Conservation (phyloP, 2,329 filamentous ascomycete genomes). For the Trichoderma simmonsii region DNA sequence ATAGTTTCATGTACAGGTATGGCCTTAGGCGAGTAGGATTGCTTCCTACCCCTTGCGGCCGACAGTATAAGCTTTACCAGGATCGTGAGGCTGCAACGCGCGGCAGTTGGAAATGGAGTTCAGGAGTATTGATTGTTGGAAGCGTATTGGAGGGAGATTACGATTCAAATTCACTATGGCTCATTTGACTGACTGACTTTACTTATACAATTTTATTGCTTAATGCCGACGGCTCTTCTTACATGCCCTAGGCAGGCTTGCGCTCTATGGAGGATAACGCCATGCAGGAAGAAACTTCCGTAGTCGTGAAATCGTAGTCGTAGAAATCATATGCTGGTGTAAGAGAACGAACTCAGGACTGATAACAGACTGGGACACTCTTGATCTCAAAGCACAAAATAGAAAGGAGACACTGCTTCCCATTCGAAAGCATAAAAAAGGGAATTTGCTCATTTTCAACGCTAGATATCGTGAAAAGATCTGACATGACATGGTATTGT, state of each 20-base stretch:
- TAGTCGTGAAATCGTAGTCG: not conserved
- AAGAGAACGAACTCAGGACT: not conserved
- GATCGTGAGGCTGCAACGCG: not conserved
- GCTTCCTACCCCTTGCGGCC: not conserved
- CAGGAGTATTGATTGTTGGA: not conserved
- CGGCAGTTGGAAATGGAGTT: not conserved
- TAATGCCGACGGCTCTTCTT: not conserved
- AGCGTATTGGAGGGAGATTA: not conserved
- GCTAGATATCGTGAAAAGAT: not conserved
- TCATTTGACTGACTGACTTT: not conserved
- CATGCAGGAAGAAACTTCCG: not conserved
- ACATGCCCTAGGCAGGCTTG: not conserved
- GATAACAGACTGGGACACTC: not conserved
- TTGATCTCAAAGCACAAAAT: not conserved
- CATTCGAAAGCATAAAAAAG: not conserved
- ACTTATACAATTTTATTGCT: not conserved
- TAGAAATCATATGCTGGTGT: not conserved
- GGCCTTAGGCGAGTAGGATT: not conserved
- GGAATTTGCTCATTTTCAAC: not conserved
- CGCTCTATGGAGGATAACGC: not conserved
- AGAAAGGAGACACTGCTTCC: not conserved
- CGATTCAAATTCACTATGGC: not conserved
- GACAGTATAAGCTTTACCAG: not conserved
- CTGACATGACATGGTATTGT: not conserved
- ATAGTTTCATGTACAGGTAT: not conserved